phyloP scores from a whole-genome alignment of 148 eudicot species.

The Amaranthus hypochondriacus region DNA sequence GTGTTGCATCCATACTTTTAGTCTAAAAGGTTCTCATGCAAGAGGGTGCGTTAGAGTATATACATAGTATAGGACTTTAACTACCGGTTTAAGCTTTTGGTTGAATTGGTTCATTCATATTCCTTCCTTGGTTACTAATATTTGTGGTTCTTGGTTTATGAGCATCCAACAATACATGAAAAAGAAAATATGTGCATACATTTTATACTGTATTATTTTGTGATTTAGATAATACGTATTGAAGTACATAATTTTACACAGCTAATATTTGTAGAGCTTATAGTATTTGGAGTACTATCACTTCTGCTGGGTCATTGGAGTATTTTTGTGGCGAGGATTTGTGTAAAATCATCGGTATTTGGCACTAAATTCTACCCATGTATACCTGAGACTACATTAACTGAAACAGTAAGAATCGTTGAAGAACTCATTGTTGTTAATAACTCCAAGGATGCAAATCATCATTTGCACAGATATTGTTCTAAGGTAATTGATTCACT shows the following conservation, averaged over 20 bases:
- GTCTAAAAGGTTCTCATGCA: too few relatives aligned
- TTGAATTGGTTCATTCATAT: too few relatives aligned
- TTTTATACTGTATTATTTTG: neutral
- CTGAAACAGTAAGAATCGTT: neutral
- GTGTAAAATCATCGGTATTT: slow-evolving; percentile 47
- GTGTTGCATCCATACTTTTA: too few relatives aligned
- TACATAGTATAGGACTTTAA: too few relatives aligned
- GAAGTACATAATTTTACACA: neutral
- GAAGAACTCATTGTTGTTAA: slow-evolving; percentile 6
- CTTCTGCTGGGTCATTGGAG: slow-evolving; percentile 76
- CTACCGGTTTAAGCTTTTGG: too few relatives aligned
- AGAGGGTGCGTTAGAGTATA: too few relatives aligned
- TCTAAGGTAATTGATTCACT: slow-evolving; percentile 35
- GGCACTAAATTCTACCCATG: slow-evolving; percentile 54
- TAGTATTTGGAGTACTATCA: slow-evolving; percentile 71
- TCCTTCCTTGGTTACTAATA: too few relatives aligned
- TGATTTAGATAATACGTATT: neutral
- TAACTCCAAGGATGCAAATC: slow-evolving; percentile 7
- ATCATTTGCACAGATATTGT: slow-evolving; percentile 30
- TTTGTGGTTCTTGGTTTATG: too few relatives aligned
- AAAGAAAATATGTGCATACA: too few relatives aligned
- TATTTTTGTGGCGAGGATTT: slow-evolving; percentile 56
- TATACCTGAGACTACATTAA: slow-evolving; percentile 27
- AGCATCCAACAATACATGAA: too few relatives aligned
- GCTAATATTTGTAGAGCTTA: slow-evolving; percentile 46